Base-by-base conservation (phyloP, 768 basidiomycete genomes). In the Amanita rubescens region DNA sequence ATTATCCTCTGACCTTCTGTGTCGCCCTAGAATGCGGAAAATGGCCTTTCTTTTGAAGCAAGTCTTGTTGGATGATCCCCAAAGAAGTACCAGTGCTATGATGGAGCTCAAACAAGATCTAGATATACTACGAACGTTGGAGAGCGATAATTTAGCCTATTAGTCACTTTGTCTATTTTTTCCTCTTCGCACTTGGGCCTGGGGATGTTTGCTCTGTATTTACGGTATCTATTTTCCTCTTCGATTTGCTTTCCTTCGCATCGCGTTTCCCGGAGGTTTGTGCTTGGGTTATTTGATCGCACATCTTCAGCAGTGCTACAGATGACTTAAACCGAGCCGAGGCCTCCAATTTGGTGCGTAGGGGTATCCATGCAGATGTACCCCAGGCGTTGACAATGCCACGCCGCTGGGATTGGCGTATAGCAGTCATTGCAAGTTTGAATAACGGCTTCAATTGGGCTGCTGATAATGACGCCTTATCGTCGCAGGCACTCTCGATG, bases 361-460 rank as follows among this genome's bases (percentile, higher is more conserved):
- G 67, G 9, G 60, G 61, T 24, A 71, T 71, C 81, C 92, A 90
- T 2, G 69, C 64, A 3, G 71, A 61, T 1, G 80, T 71, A 49
- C 82, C 73, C 92, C 92, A 95, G 4, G 75, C 66, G 3, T 64
- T 58, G 10, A 66, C 61, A 14, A 66, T 65, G 65, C 55, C 65
- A 45, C 75, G 62, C 7, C 77, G 75, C 52, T 80, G 82, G 55
- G 83, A 80, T 55, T 83, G 81, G 50, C 90, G 82, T n/a, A 84
- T 71, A 46, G 80, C 79, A 17, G 75, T 62, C 24, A 90, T 69
- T 0, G 74, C 84, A 49, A 88, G 68, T 67, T 90, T 94, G 53
- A 92, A 65, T 17, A 92, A 64, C n/a, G 88, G 86, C 68, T 91
- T 95, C 61, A 87, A 62, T 57, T 91, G 87, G 1, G 79, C 65